Percentiles rank a stretch among this genome's conserved stretches.
phyloP scores from a whole-genome alignment of 2,329 filamentous ascomycete species.

The Verticillium klebahnii region DNA sequence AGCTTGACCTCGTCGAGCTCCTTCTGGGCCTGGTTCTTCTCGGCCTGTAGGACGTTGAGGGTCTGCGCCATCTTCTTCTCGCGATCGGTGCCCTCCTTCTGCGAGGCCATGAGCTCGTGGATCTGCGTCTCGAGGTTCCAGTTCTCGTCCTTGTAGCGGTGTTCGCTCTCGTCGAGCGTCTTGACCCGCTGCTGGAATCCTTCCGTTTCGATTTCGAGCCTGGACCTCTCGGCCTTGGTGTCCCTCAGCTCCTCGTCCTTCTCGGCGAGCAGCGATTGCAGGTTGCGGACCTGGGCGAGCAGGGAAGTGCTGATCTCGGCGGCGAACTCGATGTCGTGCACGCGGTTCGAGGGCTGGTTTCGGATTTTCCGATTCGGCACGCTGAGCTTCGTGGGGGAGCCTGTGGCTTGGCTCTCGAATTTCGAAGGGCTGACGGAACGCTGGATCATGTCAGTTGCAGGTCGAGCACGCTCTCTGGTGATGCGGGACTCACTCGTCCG shows the following conservation, averaged over 20 bases:
- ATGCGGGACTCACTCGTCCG: conserved; percentile 41
- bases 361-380: conserved; percentile 84
- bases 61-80: conserved; percentile 76
- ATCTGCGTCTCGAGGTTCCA: conserved; percentile 94
- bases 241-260: conserved; percentile 82
- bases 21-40: conserved; percentile 74
- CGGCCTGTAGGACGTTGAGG: conserved; percentile 63
- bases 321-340: conserved; percentile 97
- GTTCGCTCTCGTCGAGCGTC: conserved; percentile 85
- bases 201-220: conserved; percentile 78
- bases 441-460: conserved; percentile 29
- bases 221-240: conserved; percentile 68
- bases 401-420: conserved; percentile 78
- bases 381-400: conserved; percentile 83
- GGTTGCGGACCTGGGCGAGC: conserved; percentile 85
- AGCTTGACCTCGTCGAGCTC: conserved; percentile 89
- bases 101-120: conserved; percentile 71
- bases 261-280: conserved; percentile 80
- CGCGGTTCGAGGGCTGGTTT: conserved; percentile 81
- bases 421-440: conserved; percentile 69
- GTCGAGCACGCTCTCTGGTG: background rate
- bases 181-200: conserved; percentile 75
- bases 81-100: conserved; percentile 73
- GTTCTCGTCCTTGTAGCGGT: conserved; percentile 96
- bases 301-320: conserved; percentile 95